Conservation (phyloP, 2,329 filamentous ascomycete species). For the Cladorrhinum sp. region DNA sequence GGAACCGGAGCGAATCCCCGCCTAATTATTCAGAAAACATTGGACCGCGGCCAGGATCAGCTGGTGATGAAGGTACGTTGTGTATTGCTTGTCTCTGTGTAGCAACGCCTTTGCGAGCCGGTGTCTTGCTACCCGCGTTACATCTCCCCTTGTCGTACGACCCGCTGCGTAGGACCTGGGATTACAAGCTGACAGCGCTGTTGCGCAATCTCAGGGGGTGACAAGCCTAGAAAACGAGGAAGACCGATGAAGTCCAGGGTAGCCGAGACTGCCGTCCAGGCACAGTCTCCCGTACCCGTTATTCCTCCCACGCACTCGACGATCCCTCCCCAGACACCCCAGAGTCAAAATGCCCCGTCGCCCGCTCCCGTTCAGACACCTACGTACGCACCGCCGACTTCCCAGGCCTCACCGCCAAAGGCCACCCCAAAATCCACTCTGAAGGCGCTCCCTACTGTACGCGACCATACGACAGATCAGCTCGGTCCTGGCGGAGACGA, state of each 20-base stretch:
- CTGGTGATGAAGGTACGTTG: slow-evolving; percentile 73
- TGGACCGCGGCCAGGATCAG: slow-evolving; percentile 48
- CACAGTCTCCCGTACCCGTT: slow-evolving; percentile 34
- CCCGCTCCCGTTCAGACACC: slow-evolving; percentile 43
- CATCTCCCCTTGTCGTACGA: slow-evolving; percentile 33
- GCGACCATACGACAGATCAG: slow-evolving; percentile 96
- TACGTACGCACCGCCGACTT: slow-evolving; percentile 37
- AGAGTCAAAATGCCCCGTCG: slow-evolving; percentile 48
- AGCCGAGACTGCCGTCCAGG: slow-evolving; percentile 56
- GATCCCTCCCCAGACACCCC: slow-evolving; percentile 42
- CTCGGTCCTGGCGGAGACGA: slow-evolving; percentile 86
- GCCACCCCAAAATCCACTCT: slow-evolving; percentile 79
- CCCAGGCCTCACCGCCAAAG: slow-evolving; percentile 63
- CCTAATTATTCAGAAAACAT: slow-evolving; percentile 57
- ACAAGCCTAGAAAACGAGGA: slow-evolving; percentile 56
- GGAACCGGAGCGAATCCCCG: slow-evolving; percentile 79
- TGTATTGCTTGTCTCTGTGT: slow-evolving; percentile 36
- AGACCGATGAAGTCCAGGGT: slow-evolving; percentile 60
- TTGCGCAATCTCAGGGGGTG: slow-evolving; percentile 39
- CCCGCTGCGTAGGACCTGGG: slow-evolving; percentile 29
- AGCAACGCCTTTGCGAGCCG: slow-evolving; percentile 35
- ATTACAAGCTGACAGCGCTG: slow-evolving; percentile 31
- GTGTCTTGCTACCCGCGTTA: slow-evolving; percentile 31
- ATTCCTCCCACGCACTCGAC: slow-evolving; percentile 39
- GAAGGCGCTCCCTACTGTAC: slow-evolving; percentile 91